Conservation (phyloP, 2,329 filamentous ascomycete genomes). For the Raffaelea ambrosiae region DNA sequence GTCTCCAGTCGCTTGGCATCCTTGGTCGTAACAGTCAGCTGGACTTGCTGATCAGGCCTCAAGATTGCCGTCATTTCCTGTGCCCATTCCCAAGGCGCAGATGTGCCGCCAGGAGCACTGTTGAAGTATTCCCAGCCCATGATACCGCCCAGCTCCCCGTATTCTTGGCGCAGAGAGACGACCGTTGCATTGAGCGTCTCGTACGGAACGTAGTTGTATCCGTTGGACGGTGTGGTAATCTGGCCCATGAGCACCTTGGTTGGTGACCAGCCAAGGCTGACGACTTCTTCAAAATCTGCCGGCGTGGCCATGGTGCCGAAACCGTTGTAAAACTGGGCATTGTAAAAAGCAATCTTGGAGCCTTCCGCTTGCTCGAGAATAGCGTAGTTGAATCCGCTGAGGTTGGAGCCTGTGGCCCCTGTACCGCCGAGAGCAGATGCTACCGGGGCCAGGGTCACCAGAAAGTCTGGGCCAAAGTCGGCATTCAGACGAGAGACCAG, state of each 20-base stretch:
- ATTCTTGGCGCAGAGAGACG: constrained; percentile 32
- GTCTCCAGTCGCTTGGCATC: constrained; percentile 12
- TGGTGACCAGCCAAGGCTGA: constrained; percentile 60
- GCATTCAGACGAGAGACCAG: constrained; percentile 53
- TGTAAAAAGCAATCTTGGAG: constrained; percentile 71
- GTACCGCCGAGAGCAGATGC: constrained; percentile 51
- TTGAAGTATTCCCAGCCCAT: constrained; percentile 98
- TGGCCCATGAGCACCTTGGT: constrained; percentile 71
- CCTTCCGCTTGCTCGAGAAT: constrained; percentile 62
- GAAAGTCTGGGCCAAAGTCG: constrained; percentile 58
- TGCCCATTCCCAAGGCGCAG: constrained; percentile 71
- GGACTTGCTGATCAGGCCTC: constrained; percentile 18
- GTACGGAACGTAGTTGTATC: constrained; percentile 42
- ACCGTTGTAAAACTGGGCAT: constrained; percentile 85
- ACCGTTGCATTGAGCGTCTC: constrained; percentile 38
- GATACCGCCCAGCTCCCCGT: constrained; percentile 66
- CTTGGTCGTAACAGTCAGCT: constrained; percentile 14
- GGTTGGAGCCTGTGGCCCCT: constrained; percentile 42
- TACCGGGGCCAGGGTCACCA: constrained; percentile 72
- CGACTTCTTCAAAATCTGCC: constrained; percentile 39
- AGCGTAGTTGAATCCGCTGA: constrained; percentile 77
- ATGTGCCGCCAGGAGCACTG: constrained; percentile 54
- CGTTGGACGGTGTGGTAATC: constrained; percentile 70
- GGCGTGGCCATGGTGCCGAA: constrained; percentile 56
- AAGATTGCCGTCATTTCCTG: constrained; percentile 48